Percentiles rank a stretch among this genome's conserved stretches.
Conservation (phyloP, 2,329 filamentous ascomycete genomes). For the Claviceps sp. region DNA sequence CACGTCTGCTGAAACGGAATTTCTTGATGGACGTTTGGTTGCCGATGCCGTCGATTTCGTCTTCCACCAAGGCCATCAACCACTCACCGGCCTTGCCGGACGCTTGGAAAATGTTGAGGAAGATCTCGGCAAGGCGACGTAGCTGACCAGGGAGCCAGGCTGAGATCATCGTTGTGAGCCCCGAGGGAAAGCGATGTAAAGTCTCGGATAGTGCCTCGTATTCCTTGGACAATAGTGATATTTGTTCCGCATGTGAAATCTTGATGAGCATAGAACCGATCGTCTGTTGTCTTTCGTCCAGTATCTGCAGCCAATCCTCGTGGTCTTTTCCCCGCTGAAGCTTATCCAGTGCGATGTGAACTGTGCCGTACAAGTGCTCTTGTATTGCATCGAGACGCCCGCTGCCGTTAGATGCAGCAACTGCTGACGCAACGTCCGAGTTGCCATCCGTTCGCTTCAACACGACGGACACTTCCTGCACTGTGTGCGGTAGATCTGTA, state of each 20-base stretch:
- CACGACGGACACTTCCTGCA: conserved; percentile 57
- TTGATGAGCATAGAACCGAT: conserved; percentile 78
- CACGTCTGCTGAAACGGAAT: conserved; percentile 55
- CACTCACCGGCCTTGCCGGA: conserved; percentile 74
- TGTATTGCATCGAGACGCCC: conserved; percentile 8
- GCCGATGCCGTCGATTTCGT: conserved; percentile 88
- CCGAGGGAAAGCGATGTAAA: conserved; percentile 71
- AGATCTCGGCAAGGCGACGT: conserved; percentile 66
- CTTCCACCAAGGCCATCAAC: conserved; percentile 86
- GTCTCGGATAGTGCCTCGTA: conserved; percentile 74
- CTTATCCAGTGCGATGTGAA: conserved; percentile 73
- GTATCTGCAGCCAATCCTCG: conserved; percentile 78
- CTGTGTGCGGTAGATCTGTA: conserved; percentile 52
- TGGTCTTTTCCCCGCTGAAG: conserved; percentile 63
- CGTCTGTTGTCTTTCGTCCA: conserved; percentile 60
- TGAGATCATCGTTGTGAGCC: conserved; percentile 74
- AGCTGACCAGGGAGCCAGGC: conserved; percentile 65
- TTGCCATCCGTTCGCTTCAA: conserved; percentile 52
- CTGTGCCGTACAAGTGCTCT: conserved; percentile 50
- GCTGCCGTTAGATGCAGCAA: conserved; percentile 12
- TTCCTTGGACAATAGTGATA: conserved; percentile 74
- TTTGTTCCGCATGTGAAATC: conserved; percentile 73
- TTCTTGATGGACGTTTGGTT: conserved; percentile 67
- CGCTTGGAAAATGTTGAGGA: conserved; percentile 92
- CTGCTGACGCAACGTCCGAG: conserved; percentile 26